Evolutionary conservation across 108 stramenopile species (phyloP), one percentile per base, ranked within the genome.

Genomic region (Nitzschia sp.): DNA sequence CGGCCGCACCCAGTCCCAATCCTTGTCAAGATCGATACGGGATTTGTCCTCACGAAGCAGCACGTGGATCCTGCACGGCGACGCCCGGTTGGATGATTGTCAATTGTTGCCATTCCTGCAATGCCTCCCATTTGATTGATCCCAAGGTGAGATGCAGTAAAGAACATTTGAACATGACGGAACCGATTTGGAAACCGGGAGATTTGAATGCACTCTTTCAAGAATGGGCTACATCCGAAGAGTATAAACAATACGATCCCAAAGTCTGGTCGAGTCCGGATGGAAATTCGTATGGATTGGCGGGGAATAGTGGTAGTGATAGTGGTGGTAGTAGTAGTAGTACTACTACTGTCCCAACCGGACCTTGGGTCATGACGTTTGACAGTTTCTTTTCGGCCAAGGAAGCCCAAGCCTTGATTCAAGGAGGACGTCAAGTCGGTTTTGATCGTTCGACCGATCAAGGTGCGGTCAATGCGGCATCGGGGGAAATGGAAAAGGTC

Each of bases 331-430:
- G n/a, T n/a, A n/a, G n/a, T n/a, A 35, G 80, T 60, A 35, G n/a
- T n/a, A n/a, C n/a, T n/a, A n/a, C n/a, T n/a, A n/a, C n/a, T n/a
- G 47, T 53, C 13, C 38, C 25, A 0, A 21, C 28, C 29, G 76
- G 78, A 32, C 94, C 94, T 16, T 93, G 88, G 86, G 72, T 96
- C 27, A 79, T 91, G 26, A 82, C 79, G 6, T 84, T 96, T 63
- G 90, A 93, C 26, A 83, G 88, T 62, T 96, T 96, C 65, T 38
- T 93, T 22, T 67, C 74, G 1, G 64, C 66, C 15, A 76, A 81
- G 34, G 93, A 94, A 62, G 83, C 79, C 8, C 64, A 87, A 32
- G 68, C 59, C 6, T 46, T 86, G 30, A 80, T 86, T 36, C 63
- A 73, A 30, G 73, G 87, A 21, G 83, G 85, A 9, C 48, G 63